Evolutionary conservation across 805 yeast genomes (phyloP).

Genomic region (Jamesozyma jinghongensis): DNA sequence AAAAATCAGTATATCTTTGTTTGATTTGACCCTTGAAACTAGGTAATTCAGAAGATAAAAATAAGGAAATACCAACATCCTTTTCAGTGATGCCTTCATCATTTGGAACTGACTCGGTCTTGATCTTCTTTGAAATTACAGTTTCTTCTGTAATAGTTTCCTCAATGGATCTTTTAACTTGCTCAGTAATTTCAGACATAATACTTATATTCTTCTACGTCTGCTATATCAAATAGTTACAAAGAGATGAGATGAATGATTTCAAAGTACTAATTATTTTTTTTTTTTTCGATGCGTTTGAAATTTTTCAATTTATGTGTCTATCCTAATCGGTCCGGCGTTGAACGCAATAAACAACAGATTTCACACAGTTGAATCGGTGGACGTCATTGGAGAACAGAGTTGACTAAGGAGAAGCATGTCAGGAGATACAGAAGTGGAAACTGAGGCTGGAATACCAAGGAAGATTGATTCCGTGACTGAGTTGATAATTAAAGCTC

Average conservation of each 20-base stretch:
- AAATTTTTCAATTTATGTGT: not conserved
- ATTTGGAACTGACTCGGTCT: slow-evolving; percentile 1
- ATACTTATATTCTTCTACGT: not conserved
- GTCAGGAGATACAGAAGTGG: slow-evolving; percentile 12
- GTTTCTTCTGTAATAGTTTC: slow-evolving; percentile 1
- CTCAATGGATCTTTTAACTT: slow-evolving; percentile 12
- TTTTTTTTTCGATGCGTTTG: not conserved
- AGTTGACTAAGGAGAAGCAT: too few species aligned
- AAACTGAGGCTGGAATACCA: slow-evolving; percentile 16
- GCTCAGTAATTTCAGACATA: slow-evolving; percentile 10
- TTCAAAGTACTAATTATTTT: not conserved
- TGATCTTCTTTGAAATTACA: slow-evolving; percentile 8
- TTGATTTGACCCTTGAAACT: slow-evolving; percentile 79
- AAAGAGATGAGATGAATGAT: not conserved
- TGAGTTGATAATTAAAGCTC: slow-evolving; percentile 66
- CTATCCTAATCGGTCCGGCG: not conserved
- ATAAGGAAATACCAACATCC: slow-evolving; percentile 85
- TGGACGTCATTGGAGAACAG: too few species aligned
- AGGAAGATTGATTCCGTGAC: slow-evolving; percentile 30
- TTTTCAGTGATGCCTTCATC: slow-evolving; percentile 47
- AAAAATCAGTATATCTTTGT: slow-evolving; percentile 85
- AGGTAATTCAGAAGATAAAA: slow-evolving; percentile 39
- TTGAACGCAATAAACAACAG: too few species aligned
- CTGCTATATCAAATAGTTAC: too few species aligned
- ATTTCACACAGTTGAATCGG: too few species aligned